Evolutionary conservation across 306 rosid genomes (phyloP).

Genomic region (cucumber (Cucumis sativus)): DNA sequence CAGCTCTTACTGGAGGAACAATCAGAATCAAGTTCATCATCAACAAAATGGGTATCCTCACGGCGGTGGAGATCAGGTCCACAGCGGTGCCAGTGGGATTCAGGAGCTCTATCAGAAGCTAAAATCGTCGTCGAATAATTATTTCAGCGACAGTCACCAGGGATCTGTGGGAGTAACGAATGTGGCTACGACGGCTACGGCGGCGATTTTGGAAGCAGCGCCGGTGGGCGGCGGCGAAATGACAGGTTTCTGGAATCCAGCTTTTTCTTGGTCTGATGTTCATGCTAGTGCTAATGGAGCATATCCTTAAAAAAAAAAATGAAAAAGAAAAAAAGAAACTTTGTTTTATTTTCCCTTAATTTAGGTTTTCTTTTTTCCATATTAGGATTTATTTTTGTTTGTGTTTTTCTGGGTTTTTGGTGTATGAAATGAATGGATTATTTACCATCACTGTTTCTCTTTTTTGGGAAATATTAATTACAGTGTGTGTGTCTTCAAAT

Average conservation of each 20-base stretch:
- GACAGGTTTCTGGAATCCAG: slow-evolving; percentile 76
- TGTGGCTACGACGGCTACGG: slow-evolving; percentile 17
- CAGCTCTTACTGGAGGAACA: slow-evolving; percentile 56
- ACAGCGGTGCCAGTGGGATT: slow-evolving; percentile 44
- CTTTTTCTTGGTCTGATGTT: slow-evolving; percentile 74
- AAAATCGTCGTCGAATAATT: slow-evolving; percentile 37
- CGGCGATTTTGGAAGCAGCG: slow-evolving; percentile 50
- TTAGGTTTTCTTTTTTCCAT: not conserved
- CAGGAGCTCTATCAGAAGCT: slow-evolving; percentile 77
- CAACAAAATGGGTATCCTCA: slow-evolving; percentile 21
- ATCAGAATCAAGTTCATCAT: slow-evolving; percentile 14
- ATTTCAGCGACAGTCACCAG: slow-evolving; percentile 18
- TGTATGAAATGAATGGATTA: not conserved
- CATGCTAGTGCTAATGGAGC: slow-evolving; percentile 75
- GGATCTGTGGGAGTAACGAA: slow-evolving; percentile 33
- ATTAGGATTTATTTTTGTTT: not conserved
- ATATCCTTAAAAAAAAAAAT: slow-evolving; percentile 28
- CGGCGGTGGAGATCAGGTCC: slow-evolving; percentile 20
- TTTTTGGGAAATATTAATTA: not conserved
- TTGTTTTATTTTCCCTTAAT: not conserved
- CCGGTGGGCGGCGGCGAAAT: slow-evolving; percentile 43
- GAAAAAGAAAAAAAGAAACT: not conserved
- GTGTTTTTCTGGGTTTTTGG: not conserved
- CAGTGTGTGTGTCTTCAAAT: not conserved
- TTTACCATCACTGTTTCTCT: slow-evolving; percentile 13